Conservation (phyloP, 495 filamentous ascomycete species). For the Penicillium canariense region DNA sequence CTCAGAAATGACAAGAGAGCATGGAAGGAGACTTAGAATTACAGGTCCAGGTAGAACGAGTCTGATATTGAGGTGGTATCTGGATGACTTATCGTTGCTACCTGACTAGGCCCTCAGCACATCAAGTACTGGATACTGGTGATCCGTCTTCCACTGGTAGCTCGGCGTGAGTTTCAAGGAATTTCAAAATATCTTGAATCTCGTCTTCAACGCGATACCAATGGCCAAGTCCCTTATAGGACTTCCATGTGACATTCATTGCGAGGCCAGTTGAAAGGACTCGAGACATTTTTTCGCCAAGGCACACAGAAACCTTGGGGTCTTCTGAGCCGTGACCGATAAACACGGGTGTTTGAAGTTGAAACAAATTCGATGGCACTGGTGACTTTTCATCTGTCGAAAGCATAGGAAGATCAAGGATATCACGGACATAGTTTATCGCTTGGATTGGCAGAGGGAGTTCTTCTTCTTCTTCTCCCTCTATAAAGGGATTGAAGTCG, state of each 20-base stretch:
- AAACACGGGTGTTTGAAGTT: constrained; percentile 43
- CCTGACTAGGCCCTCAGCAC: too few relatives aligned
- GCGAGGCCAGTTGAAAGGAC: constrained; percentile 37
- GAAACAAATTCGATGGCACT: neutral
- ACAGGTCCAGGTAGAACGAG: too few relatives aligned
- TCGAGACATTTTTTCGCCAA: constrained; percentile 42
- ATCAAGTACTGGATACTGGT: too few relatives aligned
- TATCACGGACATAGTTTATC: constrained; percentile 17
- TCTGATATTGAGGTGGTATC: too few relatives aligned
- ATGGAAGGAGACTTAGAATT: too few relatives aligned
- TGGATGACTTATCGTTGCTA: too few relatives aligned
- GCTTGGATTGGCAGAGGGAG: constrained; percentile 7
- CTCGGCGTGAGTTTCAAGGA: constrained; percentile 26
- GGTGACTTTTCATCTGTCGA: neutral
- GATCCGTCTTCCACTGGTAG: neutral
- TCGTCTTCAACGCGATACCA: constrained; percentile 53
- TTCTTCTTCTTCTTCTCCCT: constrained; percentile 16
- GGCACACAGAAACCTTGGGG: constrained; percentile 43
- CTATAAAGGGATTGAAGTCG: constrained; percentile 7
- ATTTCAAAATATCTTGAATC: constrained; percentile 50
- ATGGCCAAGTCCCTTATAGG: constrained; percentile 54
- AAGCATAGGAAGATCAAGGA: constrained; percentile 16
- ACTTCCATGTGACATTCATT: constrained; percentile 46
- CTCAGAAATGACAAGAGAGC: too few relatives aligned
- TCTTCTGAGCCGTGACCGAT: constrained; percentile 55